Base-by-base conservation (phyloP, 106 monocot species). In the Dioscorea alata region DNA sequence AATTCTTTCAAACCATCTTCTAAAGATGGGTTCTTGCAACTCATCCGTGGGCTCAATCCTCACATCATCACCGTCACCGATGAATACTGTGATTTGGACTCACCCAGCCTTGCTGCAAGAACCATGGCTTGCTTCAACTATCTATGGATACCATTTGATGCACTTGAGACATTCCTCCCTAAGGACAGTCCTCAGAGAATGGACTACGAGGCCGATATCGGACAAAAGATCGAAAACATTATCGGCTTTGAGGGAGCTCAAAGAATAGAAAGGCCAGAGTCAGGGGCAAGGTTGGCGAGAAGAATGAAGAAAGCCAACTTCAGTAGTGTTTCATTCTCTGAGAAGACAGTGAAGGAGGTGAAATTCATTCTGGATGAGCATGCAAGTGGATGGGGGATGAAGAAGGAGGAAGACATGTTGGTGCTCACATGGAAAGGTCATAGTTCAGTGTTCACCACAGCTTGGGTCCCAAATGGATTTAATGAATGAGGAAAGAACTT, bases 361-460 rank as follows among this genome's bases (percentile, higher is more conserved):
- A 84, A 69, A 66, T 23, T 35, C 0, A 16, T 88, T 50, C 57
- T 88, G 2, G 78, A 75, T n/a, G 84, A 79, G 81, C 84, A 88
- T 51, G 75, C 84, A 8, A 74, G 78, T 23, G 84, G 84, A 1
- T 88, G 88, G 88, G 88, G 88, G 34, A 76, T 88, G 81, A 88
- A 79, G 81, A 73, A 34, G 53, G 88, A 88, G 48, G 84, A 88
- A 10, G 79, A 81, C 28, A 76, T 79, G 78, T 4, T 88, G 64
- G 78, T 84, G 59, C 75, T 88, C 31, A 88, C 84, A n/a, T 88
- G 88, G 88, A 88, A 84, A 58, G 88, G 88, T 3, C 88, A 88
- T 48, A 76, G 69, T 60, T 72, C 84, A 1, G 84, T 84, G 32
- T 88, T 84, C 50, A 75, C 88, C 0, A 56, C 73, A 1, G 81